Conservation (phyloP, 2,329 filamentous ascomycete species). For the Apiospora malaysiana region DNA sequence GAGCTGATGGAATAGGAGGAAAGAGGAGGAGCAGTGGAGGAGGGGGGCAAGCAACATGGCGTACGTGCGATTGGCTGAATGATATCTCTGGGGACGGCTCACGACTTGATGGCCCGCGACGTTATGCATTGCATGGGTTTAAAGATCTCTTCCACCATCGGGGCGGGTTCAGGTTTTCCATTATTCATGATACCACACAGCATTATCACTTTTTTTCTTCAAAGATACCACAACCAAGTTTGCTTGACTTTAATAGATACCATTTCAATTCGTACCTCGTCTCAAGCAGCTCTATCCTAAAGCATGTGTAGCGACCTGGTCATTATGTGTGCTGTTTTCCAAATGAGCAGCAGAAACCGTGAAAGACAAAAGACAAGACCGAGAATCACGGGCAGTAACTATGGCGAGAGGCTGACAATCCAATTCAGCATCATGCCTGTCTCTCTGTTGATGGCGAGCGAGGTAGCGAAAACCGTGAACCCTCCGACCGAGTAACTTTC, state of each 20-base stretch:
- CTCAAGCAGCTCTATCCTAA: too few relatives aligned
- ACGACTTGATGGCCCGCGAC: neutral
- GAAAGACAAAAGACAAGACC: too few relatives aligned
- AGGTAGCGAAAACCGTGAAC: neutral
- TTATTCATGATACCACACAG: constrained; percentile 6
- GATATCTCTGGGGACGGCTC: neutral
- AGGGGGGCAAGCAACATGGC: neutral
- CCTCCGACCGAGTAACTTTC: too few relatives aligned
- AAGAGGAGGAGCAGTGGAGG: neutral
- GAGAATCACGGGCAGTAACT: too few relatives aligned
- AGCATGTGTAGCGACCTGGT: too few relatives aligned
- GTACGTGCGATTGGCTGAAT: neutral
- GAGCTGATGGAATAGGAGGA: constrained; percentile 22
- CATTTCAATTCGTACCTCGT: neutral
- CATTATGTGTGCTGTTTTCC: too few relatives aligned
- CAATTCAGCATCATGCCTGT: too few relatives aligned
- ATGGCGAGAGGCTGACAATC: too few relatives aligned
- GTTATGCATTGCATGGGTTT: constrained; percentile 2
- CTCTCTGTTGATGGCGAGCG: too few relatives aligned
- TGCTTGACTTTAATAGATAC: constrained; percentile 4
- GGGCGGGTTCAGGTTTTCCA: neutral
- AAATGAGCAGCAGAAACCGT: too few relatives aligned
- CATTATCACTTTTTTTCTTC: neutral
- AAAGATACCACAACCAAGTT: neutral
- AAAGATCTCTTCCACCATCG: neutral